A percentile compares a stretch with the other conserved stretches of the same genome.
Conservation (phyloP, 1,284 basidiomycete species). For the Ceratobasidium papillatum region DNA sequence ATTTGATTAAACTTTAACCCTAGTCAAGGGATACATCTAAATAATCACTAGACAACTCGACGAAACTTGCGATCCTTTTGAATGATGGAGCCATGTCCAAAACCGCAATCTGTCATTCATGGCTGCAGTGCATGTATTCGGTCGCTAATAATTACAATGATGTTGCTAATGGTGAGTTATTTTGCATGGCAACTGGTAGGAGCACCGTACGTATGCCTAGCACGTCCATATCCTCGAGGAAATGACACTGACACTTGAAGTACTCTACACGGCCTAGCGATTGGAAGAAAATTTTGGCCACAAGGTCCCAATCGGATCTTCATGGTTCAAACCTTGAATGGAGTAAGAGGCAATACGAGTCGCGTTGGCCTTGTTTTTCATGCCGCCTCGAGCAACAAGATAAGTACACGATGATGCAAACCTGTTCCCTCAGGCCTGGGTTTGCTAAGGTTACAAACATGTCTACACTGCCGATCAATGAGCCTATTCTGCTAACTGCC, state of each 20-base stretch:
- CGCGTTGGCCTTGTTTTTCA: too few relatives aligned
- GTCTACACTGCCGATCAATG: neutral
- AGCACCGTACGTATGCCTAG: neutral
- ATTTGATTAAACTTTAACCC: conserved; percentile 21
- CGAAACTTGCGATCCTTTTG: neutral
- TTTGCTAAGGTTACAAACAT: neutral
- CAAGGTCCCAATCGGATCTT: too few relatives aligned
- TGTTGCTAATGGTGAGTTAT: neutral
- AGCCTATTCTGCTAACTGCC: neutral
- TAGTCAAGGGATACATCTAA: neutral
- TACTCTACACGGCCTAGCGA: neutral
- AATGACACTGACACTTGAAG: neutral
- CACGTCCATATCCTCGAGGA: neutral
- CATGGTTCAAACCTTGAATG: too few relatives aligned
- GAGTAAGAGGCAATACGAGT: too few relatives aligned
- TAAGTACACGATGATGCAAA: too few relatives aligned
- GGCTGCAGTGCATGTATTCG: neutral
- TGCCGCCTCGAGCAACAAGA: too few relatives aligned
- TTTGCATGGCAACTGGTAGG: neutral
- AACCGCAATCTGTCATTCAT: neutral
- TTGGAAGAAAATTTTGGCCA: neutral
- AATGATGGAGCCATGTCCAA: neutral
- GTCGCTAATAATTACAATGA: neutral
- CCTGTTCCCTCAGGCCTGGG: too few relatives aligned
- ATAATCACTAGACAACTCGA: neutral